Evolutionary conservation across 495 filamentous ascomycete genomes (phyloP), one percentile per base, ranked within the genome.

Genomic region (Neurospora terricola): DNA sequence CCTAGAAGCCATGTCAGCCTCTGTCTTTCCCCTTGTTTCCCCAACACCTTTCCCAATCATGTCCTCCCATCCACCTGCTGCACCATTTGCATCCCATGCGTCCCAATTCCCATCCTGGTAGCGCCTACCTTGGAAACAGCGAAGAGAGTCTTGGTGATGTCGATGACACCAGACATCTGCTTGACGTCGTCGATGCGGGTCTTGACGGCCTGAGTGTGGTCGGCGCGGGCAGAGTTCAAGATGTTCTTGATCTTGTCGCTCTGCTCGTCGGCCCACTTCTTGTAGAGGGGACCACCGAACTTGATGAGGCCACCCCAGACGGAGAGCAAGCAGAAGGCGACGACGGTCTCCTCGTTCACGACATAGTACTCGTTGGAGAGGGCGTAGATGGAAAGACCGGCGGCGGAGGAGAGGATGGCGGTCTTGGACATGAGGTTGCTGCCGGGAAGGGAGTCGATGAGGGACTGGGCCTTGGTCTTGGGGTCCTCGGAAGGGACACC

Each of bases 281-380:
- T 88, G 87, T 97, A 98, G 85, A 91, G 86, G 68, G 96, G 96
- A 69, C 95, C 96, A 78, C 90, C 94, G 82, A 92, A 98, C 84
- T 96, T 94, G 82, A 89, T 93, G 77, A 97, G 87, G 70, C 90
- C 93, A 78, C 84, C 91, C 90, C 96, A 98, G 74, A 98, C 91
- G 79, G 90, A 93, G 78, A 98, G 86, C 73, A 98, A 85, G 81
- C 90, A 93, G 85, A 99, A 87, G 71, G 92, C 91, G 77, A 96
- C 92, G 78, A 99, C 90, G 73, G 94, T 88, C 87, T 99, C 96
- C 87, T 98, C 95, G 86, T 98, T 99, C 83, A 99, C 87, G 82
- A 99, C 93, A 83, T 98, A 99, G 86, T 98, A 91, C 87, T 99
- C 96, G 85, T 97, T 99, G 91, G 92, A 95, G 86, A 99, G 94